Percentiles rank a stretch among this genome's conserved stretches.
Evolutionary conservation across 1,284 basidiomycete species (phyloP).

Genomic region (Fomitopsis schrenkii): DNA sequence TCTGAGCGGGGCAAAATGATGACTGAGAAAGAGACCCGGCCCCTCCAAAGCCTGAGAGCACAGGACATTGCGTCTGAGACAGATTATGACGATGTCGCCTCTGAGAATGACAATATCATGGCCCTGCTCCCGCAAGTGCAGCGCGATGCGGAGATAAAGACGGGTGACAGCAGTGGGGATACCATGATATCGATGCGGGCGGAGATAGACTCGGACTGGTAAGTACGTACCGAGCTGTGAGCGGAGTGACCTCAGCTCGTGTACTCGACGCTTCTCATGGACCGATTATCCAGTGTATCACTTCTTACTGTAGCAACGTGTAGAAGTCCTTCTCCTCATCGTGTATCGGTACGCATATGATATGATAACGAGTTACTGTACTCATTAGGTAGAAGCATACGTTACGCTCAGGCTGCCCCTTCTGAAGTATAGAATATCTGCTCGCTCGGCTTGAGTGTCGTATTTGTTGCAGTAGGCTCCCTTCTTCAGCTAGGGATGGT

Average conservation of each 20-base stretch:
- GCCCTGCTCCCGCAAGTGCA: conserved; percentile 53
- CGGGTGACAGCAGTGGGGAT: conserved; percentile 65
- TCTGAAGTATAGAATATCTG: no score
- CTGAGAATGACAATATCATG: conserved; percentile 70
- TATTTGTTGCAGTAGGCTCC: no score
- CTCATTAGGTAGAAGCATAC: no score
- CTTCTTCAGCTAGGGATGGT: no score
- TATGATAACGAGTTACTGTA: no score
- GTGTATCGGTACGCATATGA: no score
- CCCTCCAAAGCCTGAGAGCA: conserved; percentile 49
- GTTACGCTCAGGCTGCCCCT: no score
- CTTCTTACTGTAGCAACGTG: no score
- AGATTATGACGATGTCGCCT: conserved; percentile 60
- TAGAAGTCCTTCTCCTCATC: no score
- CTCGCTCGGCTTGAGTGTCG: no score
- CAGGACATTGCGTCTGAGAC: conserved; percentile 65
- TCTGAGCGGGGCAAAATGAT: conserved; percentile 72
- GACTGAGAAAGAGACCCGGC: conserved; percentile 67
- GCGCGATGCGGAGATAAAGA: conserved; percentile 50
- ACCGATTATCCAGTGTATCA: no score
- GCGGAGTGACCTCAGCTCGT: conserved; percentile 34
- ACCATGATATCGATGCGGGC: conserved; percentile 51
- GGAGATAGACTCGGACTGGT: conserved; percentile 65
- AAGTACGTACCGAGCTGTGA: conserved; percentile 75
- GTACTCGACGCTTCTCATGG: no score